Evolutionary conservation across 202 grass and related monocot genomes (phyloP), one percentile per base, ranked within the genome.

Genomic region (Carex arenaria): DNA sequence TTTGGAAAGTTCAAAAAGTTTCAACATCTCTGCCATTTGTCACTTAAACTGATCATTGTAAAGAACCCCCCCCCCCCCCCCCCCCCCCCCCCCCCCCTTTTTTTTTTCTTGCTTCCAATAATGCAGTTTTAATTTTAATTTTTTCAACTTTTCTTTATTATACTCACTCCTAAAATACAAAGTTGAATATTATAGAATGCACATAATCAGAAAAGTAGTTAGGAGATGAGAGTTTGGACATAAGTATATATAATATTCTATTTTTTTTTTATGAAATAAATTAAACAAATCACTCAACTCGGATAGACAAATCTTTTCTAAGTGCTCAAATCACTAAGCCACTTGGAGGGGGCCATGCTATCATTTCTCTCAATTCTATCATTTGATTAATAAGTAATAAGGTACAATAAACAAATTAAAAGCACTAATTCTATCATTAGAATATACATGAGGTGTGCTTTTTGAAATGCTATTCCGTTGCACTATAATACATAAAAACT

Each of bases 261-360:
- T 19, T 19, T 18, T 1, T 19, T 8, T 2, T 43, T 3, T 0
- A 51, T 23, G 42, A 51, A 72, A 49, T 49, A 22, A 47, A 75
- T 56, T 30, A n/a, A 20, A 22, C 60, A 1, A 56, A 55, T 26
- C 14, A 74, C 22, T 74, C 12, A 53, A 74, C 70, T 52, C 4
- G 22, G 47, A 30, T 15, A 3, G 70, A 45, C 1, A 30, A 53
- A 53, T 28, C 20, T 54, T 73, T 54, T 67, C 2, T 7, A 47
- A 67, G 80, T 82, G 80, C 80, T 32, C 14, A 53, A 32, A 55
- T 82, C 64, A 82, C 47, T 82, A 40, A 82, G 31, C 64, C 60
- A 67, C 51, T 82, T 82, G 62, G 80, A 54, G 80, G 61, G 61
- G 42, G 3, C 62, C 80, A 59, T 38, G 1, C 28, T 22, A 56